Evolutionary conservation across 495 filamentous ascomycete species (phyloP).

Genomic region (Aspergillus funiculosus): DNA sequence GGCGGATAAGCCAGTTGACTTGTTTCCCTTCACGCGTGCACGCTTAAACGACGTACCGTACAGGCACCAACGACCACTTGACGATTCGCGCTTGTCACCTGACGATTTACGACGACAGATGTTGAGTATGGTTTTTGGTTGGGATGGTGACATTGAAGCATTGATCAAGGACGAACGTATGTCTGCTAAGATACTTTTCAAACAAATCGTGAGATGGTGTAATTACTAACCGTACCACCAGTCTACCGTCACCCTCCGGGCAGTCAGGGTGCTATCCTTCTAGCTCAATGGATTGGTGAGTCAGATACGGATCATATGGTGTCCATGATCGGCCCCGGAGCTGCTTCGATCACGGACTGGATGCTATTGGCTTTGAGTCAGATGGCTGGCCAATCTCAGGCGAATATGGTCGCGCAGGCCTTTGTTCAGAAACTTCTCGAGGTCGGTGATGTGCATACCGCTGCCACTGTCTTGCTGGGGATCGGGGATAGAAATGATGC

Average conservation of each 20-base stretch:
- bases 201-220: background rate
- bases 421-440: slow-evolving; percentile 89
- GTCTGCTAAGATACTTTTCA: slow-evolving; percentile 22
- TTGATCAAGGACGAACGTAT: slow-evolving; percentile 78
- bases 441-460: slow-evolving; percentile 84
- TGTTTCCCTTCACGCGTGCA: slow-evolving; percentile 63
- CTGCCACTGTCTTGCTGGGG: slow-evolving; percentile 84
- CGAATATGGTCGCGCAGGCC: slow-evolving; percentile 84
- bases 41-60: slow-evolving; percentile 77
- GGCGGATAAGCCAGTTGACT: slow-evolving; percentile 53
- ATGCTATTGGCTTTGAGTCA: slow-evolving; percentile 91
- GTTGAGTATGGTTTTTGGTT: slow-evolving; percentile 92
- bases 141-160: slow-evolving; percentile 78
- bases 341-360: slow-evolving; percentile 88
- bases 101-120: slow-evolving; percentile 86
- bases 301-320: slow-evolving; percentile 75
- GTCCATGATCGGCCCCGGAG: slow-evolving; percentile 64
- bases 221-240: slow-evolving; percentile 19
- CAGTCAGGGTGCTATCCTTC: slow-evolving; percentile 69
- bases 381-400: slow-evolving; percentile 71
- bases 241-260: slow-evolving; percentile 65
- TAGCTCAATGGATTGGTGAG: slow-evolving; percentile 90
- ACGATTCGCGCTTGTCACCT: slow-evolving; percentile 62
- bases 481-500: slow-evolving; percentile 92
- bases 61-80: slow-evolving; percentile 55